A percentile compares a stretch with the other conserved stretches of the same genome.
phyloP scores from a whole-genome alignment of 225 moss, liverwort and hornwort species.

The Anthoceros angustus region DNA sequence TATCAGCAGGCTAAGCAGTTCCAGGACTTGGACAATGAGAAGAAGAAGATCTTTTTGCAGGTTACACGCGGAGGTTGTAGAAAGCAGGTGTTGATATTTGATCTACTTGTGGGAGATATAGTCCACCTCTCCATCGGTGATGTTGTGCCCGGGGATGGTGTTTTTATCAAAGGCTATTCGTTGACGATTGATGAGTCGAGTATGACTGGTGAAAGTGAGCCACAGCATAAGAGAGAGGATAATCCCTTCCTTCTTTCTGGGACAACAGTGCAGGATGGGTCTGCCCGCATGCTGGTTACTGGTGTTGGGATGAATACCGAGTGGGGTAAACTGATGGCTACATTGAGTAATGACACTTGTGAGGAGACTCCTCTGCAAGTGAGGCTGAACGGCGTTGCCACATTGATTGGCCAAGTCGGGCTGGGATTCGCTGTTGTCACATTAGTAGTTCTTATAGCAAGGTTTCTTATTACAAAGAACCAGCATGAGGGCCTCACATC shows the following conservation, averaged over 20 bases:
- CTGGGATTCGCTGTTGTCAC: conserved; percentile 11
- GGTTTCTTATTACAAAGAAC: conserved; percentile 17
- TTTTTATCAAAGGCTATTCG: conserved; percentile 6
- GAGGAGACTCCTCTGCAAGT: conserved; percentile 17
- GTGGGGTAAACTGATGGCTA: conserved; percentile 15
- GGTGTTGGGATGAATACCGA: conserved; percentile 19
- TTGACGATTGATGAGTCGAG: conserved; percentile 14
- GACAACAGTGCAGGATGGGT: conserved; percentile 15
- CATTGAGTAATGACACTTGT: conserved; percentile 1
- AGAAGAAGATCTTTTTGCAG: conserved; percentile 13
- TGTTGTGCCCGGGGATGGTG: conserved; percentile 15
- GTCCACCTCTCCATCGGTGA: conserved; percentile 15
- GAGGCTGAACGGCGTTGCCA: conserved; percentile 16
- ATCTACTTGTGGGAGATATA: conserved; percentile 13
- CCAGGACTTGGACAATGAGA: conserved; percentile 14
- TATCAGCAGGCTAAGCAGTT: conserved; percentile 16
- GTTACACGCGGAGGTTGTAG: conserved; percentile 10
- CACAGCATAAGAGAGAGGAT: conserved; percentile 2
- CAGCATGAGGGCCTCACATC: conserved; percentile 9
- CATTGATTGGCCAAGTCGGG: conserved; percentile 13
- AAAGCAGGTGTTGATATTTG: conserved; percentile 11
- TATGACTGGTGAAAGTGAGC: conserved; percentile 14
- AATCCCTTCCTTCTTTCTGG: conserved; percentile 15
- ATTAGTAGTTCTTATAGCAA: conserved; percentile 9
- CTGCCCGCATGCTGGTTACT: conserved; percentile 12